phyloP scores from a whole-genome alignment of 2,329 filamentous ascomycete genomes.

The Xylariaceae sp. region DNA sequence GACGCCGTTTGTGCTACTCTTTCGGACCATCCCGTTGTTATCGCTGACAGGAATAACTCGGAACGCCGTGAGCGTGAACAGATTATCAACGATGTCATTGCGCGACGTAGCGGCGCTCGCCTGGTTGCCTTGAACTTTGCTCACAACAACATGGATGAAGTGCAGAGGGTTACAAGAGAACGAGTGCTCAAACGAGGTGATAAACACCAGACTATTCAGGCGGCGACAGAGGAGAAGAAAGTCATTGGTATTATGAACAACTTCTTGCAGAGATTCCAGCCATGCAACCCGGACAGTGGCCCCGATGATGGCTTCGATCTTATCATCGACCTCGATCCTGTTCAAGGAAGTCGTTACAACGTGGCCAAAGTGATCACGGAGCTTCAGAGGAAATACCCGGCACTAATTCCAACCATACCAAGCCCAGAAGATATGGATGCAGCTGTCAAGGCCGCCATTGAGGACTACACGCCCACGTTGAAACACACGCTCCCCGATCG shows the following conservation, averaged over 20 bases:
- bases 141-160: slow-evolving; percentile 69
- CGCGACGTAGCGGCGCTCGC: slow-evolving; percentile 56
- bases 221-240: slow-evolving; percentile 65
- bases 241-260: slow-evolving; percentile 91
- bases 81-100: slow-evolving; percentile 71
- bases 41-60: slow-evolving; percentile 94
- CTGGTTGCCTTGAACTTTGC: slow-evolving; percentile 86
- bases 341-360: slow-evolving; percentile 73
- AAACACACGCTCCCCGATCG: slow-evolving; percentile 68
- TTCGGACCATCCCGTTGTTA: slow-evolving; percentile 62
- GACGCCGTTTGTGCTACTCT: slow-evolving; percentile 63
- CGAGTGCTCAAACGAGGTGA: slow-evolving; percentile 83
- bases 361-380: slow-evolving; percentile 71
- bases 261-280: slow-evolving; percentile 82
- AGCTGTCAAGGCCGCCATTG: slow-evolving; percentile 69
- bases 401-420: slow-evolving; percentile 66
- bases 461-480: slow-evolving; percentile 70
- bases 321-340: slow-evolving; percentile 78
- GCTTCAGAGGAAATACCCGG: slow-evolving; percentile 72
- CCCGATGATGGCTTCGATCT: slow-evolving; percentile 81
- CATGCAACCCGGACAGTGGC: slow-evolving; percentile 56
- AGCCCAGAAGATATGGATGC: slow-evolving; percentile 67
- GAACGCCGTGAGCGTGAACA: slow-evolving; percentile 82
- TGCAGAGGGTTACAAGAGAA: slow-evolving; percentile 68
- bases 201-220: slow-evolving; percentile 97